phyloP scores from a whole-genome alignment of 179 eudicot species.

The Spinacia oleracea region DNA sequence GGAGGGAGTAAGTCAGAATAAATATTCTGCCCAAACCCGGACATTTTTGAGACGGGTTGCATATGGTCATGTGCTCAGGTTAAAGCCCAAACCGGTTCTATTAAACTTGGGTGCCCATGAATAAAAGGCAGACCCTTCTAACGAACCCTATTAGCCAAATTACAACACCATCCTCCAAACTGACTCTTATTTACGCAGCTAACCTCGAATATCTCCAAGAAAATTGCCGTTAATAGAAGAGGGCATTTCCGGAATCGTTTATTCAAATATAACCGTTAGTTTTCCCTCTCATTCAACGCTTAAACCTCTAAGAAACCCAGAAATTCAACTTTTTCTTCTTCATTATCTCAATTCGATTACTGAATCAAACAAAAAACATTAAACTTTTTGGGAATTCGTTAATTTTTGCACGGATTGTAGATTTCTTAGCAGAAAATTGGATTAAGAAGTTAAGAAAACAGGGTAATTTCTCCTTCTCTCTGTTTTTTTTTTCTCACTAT shows the following conservation, averaged over 20 bases:
- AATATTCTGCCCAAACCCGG: too few relatives aligned
- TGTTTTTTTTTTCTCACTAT: not conserved
- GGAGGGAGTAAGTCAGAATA: too few relatives aligned
- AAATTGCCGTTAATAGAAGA: not conserved
- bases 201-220: constrained; percentile 15
- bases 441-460: not conserved
- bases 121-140: too few relatives aligned
- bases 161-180: not conserved
- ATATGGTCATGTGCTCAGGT: too few relatives aligned
- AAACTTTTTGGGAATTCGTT: not conserved
- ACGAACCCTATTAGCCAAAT: too few relatives aligned
- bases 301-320: constrained; percentile 15
- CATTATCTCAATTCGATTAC: not conserved
- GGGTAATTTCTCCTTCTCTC: not conserved
- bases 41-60: too few relatives aligned
- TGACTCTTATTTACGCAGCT: constrained; percentile 5
- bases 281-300: not conserved
- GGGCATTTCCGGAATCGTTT: not conserved
- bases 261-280: constrained; percentile 20
- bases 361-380: not conserved
- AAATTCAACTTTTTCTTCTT: not conserved
- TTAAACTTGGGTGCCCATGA: too few relatives aligned
- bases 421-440: not conserved
- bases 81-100: too few relatives aligned
- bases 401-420: not conserved